phyloP scores from a whole-genome alignment of 495 filamentous ascomycete genomes.

The Xanthoparmelia taractica region DNA sequence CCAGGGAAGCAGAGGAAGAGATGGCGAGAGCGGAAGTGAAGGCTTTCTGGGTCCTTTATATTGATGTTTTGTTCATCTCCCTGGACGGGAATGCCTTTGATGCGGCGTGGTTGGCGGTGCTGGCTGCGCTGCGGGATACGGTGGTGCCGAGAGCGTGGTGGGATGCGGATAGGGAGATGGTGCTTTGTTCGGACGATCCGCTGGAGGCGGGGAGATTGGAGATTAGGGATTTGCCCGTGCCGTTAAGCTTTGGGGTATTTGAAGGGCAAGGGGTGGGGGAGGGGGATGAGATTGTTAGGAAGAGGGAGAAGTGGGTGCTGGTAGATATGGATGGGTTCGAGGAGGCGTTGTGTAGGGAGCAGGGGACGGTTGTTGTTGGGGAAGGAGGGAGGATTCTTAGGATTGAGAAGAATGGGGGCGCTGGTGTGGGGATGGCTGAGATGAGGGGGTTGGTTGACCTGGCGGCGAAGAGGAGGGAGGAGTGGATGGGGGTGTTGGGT shows the following conservation, averaged over 20 bases:
- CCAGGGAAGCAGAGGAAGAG: slow-evolving; percentile 34
- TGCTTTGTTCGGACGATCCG: slow-evolving; percentile 61
- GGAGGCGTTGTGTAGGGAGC: slow-evolving; percentile 71
- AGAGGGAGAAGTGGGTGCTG: slow-evolving; percentile 63
- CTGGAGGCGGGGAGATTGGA: slow-evolving; percentile 39
- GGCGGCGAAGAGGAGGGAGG: slow-evolving; percentile 48
- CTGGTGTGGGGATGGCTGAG: slow-evolving; percentile 46
- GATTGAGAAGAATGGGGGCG: slow-evolving; percentile 81
- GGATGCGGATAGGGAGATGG: slow-evolving; percentile 71
- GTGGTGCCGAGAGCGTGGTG: slow-evolving; percentile 73
- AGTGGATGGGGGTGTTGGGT: slow-evolving; percentile 42
- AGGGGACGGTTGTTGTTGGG: slow-evolving; percentile 64
- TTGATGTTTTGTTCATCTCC: slow-evolving; percentile 83
- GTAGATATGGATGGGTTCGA: slow-evolving; percentile 87
- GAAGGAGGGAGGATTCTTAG: slow-evolving; percentile 48
- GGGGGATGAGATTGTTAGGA: slow-evolving; percentile 31
- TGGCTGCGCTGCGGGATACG: slow-evolving; percentile 76
- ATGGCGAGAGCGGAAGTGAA: slow-evolving; percentile 47
- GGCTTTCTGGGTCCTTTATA: slow-evolving; percentile 90
- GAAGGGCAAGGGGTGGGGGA: slow-evolving; percentile 35
- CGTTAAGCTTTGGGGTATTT: slow-evolving; percentile 68
- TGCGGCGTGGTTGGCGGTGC: slow-evolving; percentile 72
- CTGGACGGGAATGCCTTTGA: slow-evolving; percentile 89
- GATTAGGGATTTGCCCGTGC: slow-evolving; percentile 56
- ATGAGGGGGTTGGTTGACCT: slow-evolving; percentile 47